Evolutionary conservation across 192 early-diverging fungal species (phyloP).

Genomic region (Linnemannia elongata): DNA sequence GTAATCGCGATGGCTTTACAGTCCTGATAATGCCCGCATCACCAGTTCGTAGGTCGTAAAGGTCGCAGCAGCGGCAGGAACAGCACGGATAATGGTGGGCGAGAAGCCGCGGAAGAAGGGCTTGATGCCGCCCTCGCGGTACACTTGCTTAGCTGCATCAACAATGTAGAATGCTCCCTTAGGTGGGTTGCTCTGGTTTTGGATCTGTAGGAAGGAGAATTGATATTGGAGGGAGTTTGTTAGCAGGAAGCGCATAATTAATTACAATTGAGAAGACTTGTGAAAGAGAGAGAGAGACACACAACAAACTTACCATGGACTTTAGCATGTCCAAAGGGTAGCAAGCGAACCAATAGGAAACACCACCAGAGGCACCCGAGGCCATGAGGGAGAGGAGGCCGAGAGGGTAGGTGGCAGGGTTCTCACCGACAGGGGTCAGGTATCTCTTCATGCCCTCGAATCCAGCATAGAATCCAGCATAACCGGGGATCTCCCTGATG

Average conservation of each 20-base stretch:
- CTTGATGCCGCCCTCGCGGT: constrained; percentile 66
- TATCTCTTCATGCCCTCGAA: constrained; percentile 86
- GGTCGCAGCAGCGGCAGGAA: constrained; percentile 85
- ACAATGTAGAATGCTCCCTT: constrained; percentile 71
- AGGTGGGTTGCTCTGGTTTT: constrained; percentile 73
- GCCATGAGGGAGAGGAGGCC: constrained; percentile 70
- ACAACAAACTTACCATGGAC: constrained; percentile 63
- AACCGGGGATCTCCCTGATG: constrained; percentile 83
- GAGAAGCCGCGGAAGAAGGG: constrained; percentile 79
- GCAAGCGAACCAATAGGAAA: constrained; percentile 85
- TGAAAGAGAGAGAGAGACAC: background rate
- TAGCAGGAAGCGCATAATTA: background rate
- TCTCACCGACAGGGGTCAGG: constrained; percentile 61
- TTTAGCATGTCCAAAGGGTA: constrained; percentile 93
- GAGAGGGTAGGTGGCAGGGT: constrained; percentile 66
- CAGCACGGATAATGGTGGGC: constrained; percentile 67
- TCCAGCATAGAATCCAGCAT: constrained; percentile 89
- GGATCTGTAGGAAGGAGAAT: constrained; percentile 55
- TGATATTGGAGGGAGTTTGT: background rate
- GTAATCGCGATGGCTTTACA: background rate
- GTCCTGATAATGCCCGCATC: constrained; percentile 57
- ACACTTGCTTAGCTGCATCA: constrained; percentile 64
- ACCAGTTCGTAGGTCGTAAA: constrained; percentile 82
- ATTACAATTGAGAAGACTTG: background rate
- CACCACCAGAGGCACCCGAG: constrained; percentile 84